Evolutionary conservation across 352 stramenopile genomes (phyloP).

Genomic region (Albugo laibachii): DNA sequence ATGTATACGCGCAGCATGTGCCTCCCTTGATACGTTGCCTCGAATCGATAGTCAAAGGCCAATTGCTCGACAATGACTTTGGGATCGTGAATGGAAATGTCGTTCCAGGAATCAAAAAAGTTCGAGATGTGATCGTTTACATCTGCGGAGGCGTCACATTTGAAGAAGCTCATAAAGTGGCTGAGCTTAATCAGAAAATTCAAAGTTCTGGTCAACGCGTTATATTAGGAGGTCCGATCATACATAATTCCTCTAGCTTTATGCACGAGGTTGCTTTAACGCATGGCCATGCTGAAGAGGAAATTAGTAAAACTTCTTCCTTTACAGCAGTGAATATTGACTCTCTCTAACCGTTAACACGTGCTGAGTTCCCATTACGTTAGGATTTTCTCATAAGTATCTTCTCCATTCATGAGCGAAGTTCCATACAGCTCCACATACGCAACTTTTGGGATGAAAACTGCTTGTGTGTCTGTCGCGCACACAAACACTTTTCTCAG

Average conservation of each 20-base stretch:
- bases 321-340: neutral
- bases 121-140: constrained; percentile 95
- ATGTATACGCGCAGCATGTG: constrained; percentile 98
- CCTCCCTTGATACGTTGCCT: constrained; percentile 91
- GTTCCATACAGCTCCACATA: constrained; percentile 59
- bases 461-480: constrained; percentile 18
- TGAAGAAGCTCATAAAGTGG: constrained; percentile 97
- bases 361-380: neutral
- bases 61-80: constrained; percentile 60
- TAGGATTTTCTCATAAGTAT: constrained; percentile 44
- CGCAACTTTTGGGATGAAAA: constrained; percentile 53
- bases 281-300: constrained; percentile 4
- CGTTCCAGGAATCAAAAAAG: constrained; percentile 87
- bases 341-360: neutral
- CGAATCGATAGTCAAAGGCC: constrained; percentile 56
- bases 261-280: constrained; percentile 80
- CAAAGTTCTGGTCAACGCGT: constrained; percentile 71
- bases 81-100: constrained; percentile 96
- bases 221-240: constrained; percentile 87
- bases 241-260: constrained; percentile 97
- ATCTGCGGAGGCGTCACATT: constrained; percentile 97
- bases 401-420: constrained; percentile 13
- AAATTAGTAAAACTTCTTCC: neutral
- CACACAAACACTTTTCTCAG: constrained; percentile 62
- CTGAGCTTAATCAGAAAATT: constrained; percentile 87